phyloP scores from a whole-genome alignment of 2,329 filamentous ascomycete species.

The Metarhizium humberi region DNA sequence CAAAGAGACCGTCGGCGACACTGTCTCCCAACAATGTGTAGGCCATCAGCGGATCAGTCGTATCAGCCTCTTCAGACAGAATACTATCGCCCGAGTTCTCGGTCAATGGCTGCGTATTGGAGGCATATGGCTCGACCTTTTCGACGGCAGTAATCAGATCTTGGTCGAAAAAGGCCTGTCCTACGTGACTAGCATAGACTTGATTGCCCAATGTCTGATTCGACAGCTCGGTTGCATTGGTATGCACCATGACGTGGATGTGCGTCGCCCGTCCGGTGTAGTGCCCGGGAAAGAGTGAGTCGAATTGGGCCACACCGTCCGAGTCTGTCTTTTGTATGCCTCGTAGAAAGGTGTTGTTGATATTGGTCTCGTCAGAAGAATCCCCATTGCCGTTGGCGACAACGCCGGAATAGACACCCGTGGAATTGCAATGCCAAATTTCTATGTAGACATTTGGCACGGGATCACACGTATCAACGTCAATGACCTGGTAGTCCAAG shows the following conservation, averaged over 20 bases:
- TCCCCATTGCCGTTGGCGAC: slow-evolving; percentile 24
- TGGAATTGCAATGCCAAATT: slow-evolving; percentile 35
- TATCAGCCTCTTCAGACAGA: slow-evolving; percentile 30
- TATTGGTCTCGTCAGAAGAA: slow-evolving; percentile 10
- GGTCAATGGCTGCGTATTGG: slow-evolving; percentile 33
- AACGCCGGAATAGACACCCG: slow-evolving; percentile 34
- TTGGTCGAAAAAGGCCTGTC: slow-evolving; percentile 51
- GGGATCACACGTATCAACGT: slow-evolving; percentile 31
- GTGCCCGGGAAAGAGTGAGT: slow-evolving; percentile 33
- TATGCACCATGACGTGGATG: slow-evolving; percentile 24
- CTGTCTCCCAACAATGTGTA: slow-evolving; percentile 46
- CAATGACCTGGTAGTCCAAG: slow-evolving; percentile 33
- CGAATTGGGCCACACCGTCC: slow-evolving; percentile 30
- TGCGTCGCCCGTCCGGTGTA: slow-evolving; percentile 31
- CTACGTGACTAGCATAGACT: slow-evolving; percentile 47
- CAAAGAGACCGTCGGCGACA: slow-evolving; percentile 40
- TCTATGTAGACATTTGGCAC: slow-evolving; percentile 30
- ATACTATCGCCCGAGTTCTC: slow-evolving; percentile 41
- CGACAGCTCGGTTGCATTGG: slow-evolving; percentile 23
- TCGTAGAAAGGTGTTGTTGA: slow-evolving; percentile 28
- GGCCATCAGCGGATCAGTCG: slow-evolving; percentile 48
- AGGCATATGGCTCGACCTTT: slow-evolving; percentile 31
- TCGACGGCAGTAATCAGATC: slow-evolving; percentile 39
- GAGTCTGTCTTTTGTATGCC: slow-evolving; percentile 28
- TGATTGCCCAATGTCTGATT: slow-evolving; percentile 42